These are phyloP conservation scores for Termitomyces titanicus DNA, from an alignment of 768 basidiomycete species.

Conservation along the genomic window DNA sequence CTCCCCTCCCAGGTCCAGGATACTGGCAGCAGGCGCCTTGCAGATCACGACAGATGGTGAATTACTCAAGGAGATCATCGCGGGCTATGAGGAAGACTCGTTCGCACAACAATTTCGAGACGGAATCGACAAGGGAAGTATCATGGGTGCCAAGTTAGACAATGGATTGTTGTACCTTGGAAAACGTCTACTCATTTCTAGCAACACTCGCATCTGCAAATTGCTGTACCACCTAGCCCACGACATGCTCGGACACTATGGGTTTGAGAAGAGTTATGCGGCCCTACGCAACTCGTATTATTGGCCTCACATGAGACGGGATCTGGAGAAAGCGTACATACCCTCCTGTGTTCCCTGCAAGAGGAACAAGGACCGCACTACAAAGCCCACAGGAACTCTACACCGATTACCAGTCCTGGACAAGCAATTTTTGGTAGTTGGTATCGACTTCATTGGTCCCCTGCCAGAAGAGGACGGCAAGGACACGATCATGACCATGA, in stretches of 20 bases:
- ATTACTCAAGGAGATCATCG: neutral
- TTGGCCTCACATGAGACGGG: neutral
- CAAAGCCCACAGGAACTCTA: too few species aligned
- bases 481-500: too few species aligned
- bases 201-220: too few species aligned
- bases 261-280: neutral
- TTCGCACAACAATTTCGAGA: neutral
- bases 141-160: too few species aligned
- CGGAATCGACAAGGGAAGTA: neutral
- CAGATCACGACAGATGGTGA: neutral
- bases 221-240: too few species aligned
- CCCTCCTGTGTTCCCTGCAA: too few species aligned
- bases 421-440: neutral
- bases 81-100: neutral
- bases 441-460: neutral
- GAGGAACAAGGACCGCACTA: too few species aligned
- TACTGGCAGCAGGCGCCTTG: neutral
- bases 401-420: neutral
- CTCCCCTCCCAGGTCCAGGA: too few species aligned
- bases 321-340: neutral
- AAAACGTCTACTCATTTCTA: too few species aligned
- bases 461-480: too few species aligned
- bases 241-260: too few species aligned
- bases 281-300: neutral
- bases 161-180: too few species aligned